Conservation (phyloP, 2,329 filamentous ascomycete genomes). For the Triangularia setosa region DNA sequence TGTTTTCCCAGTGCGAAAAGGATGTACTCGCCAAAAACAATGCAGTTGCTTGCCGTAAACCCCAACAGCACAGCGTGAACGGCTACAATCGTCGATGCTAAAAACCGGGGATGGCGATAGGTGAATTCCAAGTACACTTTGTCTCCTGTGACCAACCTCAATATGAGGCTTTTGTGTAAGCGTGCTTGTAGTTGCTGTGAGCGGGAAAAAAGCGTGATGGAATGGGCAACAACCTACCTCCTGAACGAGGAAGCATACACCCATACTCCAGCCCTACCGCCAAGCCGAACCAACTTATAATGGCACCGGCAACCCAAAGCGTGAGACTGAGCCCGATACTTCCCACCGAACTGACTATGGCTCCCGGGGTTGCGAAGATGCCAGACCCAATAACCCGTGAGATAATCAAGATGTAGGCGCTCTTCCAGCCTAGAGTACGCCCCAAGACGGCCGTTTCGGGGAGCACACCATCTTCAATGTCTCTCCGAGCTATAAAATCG, state of each 20-base stretch:
- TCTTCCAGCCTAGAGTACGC: slow-evolving; percentile 58
- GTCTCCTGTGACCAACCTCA: slow-evolving; percentile 28
- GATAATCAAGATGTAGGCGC: slow-evolving; percentile 63
- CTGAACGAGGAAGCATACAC: slow-evolving; percentile 65
- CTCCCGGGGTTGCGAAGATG: slow-evolving; percentile 68
- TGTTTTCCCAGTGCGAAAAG: slow-evolving; percentile 55
- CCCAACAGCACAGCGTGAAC: slow-evolving; percentile 61
- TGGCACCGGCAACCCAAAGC: slow-evolving; percentile 60
- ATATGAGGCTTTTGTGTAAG: neutral
- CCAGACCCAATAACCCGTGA: slow-evolving; percentile 66
- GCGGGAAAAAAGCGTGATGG: too few relatives aligned
- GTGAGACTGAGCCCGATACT: slow-evolving; percentile 60
- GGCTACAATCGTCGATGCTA: slow-evolving; percentile 61
- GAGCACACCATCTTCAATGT: slow-evolving; percentile 54
- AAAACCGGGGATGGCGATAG: slow-evolving; percentile 58
- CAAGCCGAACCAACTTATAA: slow-evolving; percentile 58
- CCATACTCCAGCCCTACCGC: slow-evolving; percentile 64
- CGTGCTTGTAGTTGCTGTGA: neutral
- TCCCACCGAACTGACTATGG: slow-evolving; percentile 62
- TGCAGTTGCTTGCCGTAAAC: slow-evolving; percentile 67
- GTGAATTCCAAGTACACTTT: slow-evolving; percentile 71
- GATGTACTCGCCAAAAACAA: slow-evolving; percentile 64
- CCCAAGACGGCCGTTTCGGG: slow-evolving; percentile 56
- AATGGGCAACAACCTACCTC: slow-evolving; percentile 38
- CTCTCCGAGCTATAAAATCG: slow-evolving; percentile 13